Base-by-base conservation (phyloP, 805 yeast genomes). In the Kuraishia capsulata region DNA sequence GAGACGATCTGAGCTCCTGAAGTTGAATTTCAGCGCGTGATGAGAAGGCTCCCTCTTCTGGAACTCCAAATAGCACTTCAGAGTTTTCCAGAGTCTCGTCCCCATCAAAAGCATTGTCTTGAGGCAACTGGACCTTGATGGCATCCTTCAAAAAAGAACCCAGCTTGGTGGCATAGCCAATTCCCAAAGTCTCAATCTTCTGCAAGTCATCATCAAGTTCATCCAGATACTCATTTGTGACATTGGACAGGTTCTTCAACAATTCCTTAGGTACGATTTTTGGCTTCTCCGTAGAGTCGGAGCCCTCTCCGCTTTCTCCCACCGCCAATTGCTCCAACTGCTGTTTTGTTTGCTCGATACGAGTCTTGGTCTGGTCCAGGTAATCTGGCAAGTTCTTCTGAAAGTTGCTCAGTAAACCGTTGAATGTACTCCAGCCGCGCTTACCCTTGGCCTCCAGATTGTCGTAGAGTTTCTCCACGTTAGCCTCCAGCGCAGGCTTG, bases 121-220 rank as follows among this genome's bases (percentile, higher is more conserved):
- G 48, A 4, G 49, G 48, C 3, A 47, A 48, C 6, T 53, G 52
- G 4, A 62, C 57, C 4, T 56, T 42, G 18, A 65, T 57, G 5
- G 64, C 59, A 9, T 59, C 67, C 30, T 59, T 60, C 25, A 37
- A 18, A 42, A 78, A 70, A 5, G 73, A 67, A n/a, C 85, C 73
- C 40, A 82, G 64, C 50, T 69, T 75, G 30, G 62, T 55, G 14
- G 77, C 74, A 49, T 73, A 77, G n/a, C 64, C 63, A 1, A 80
- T 73, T 0, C 95, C 89, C 24, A 69, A 59, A 37, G 70, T 72
- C 54, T 89, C 96, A 5, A 86, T 78, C 38, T 66, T 65, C 47
- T 84, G 95, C 34, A 89, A 64, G 47, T 78, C 80, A 45, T 73
- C 61, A 55, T 88, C 97, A 43, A 89, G 66, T 5, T 74, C 71